Evolutionary conservation across 2,329 filamentous ascomycete genomes (phyloP), one percentile per base, ranked within the genome.

Genomic region (Colletotrichum paranaense): DNA sequence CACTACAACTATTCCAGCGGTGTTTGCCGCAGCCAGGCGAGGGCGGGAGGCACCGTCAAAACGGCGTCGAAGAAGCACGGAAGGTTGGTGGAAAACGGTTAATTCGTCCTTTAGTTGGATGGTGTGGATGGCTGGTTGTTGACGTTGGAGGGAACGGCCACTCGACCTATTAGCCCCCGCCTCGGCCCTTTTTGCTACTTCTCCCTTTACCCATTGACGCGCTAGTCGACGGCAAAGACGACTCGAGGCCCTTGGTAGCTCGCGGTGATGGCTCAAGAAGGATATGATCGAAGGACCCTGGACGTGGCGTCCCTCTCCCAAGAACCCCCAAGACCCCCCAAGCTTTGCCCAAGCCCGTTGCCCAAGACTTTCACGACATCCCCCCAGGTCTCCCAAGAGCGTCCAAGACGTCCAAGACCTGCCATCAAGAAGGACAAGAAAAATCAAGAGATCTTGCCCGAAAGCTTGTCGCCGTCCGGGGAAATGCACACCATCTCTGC

Each of bases 321-420:
- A 56, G 67, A 32, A 19, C 6, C 28, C 35, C 46, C 70, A 70
- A 53, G 59, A 46, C 30, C 46, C 67, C 67, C 22, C 35, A 69
- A 70, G 67, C 62, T 63, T 73, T 60, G 5, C 38, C 62, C 42
- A 55, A 70, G 68, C 53, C 55, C 28, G 42, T 1, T 22, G 42
- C 42, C 42, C 19, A 49, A 49, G 42, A 49, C 42, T 49, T 49
- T n/a, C 19, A 49, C 42, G 42, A 49, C 42, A 49, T 49, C 42
- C 42, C 32, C 30, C 26, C 59, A 64, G 28, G 60, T 26, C 32
- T 52, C 58, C 14, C 42, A 72, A 72, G 69, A 65, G 55, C 32
- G n/a, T 46, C 57, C 64, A 63, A 62, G 68, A 63, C 59, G 55
- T 52, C 67, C 70, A 73, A 70, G 70, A 70, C 67, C n/a, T 70